Evolutionary conservation across 2,329 filamentous ascomycete species (phyloP), one percentile per base, ranked within the genome.

Genomic region (Samsoniella hepiali): DNA sequence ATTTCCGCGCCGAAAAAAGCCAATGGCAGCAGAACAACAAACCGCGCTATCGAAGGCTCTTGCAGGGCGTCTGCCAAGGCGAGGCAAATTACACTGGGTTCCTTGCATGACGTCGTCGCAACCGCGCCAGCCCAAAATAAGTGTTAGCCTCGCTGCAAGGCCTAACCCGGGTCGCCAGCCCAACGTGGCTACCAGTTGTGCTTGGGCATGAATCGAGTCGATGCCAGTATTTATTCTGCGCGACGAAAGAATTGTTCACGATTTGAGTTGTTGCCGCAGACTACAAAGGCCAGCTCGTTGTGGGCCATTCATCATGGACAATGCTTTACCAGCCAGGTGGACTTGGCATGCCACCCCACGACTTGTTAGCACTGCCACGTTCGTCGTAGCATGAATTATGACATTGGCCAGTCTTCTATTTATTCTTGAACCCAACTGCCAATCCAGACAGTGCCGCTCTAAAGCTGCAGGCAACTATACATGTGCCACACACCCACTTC

Each of bases 21-120:
- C 9, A 27, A 29, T 13, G 27, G 49, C 13, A 51, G 15, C 49
- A 44, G 27, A 17, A 60, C 27, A 53, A 32, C 22, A 61, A 61
- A 27, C 5, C 17, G 15, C 38, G 27, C 47, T 38, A 61, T 54
- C 6, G 15, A 45, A 9, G 7, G 36, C 31, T 36, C 40, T 47
- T 45, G 38, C 58, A 61, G 38, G 58, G 58, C 47, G 8, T 49
- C 58, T 53, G 58, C 58, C 47, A 53, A 60, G 58, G 47, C 38
- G 27, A 44, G 58, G 47, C 27, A 54, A 54, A 54, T 61, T 61
- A 22, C 49, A 7, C 27, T 32, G 44, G 5, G 29, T 42, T 45
- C 29, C 38, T 53, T 54, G 47, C 29, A 61, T 54, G 58, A 61
- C 49, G 58, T 61, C 47, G 58, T 61, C 49, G 38, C 49, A 45